These are phyloP conservation scores for Talaromyces rugulosus DNA, from an alignment of 2,329 filamentous ascomycete species.

Conservation along the genomic window DNA sequence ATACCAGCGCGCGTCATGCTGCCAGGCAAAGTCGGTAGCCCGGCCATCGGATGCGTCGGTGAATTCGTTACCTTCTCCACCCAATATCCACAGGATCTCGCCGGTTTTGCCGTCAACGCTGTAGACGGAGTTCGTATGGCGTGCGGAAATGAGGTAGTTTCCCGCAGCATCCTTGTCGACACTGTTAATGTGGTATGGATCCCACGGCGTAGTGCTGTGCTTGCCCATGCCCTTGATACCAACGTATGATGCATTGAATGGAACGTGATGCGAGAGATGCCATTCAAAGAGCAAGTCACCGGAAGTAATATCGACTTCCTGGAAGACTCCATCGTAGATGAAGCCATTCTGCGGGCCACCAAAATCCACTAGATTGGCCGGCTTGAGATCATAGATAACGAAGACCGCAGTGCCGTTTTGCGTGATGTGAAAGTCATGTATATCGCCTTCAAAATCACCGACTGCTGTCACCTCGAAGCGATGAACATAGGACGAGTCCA, in stretches of 20 bases:
- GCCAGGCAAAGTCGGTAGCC: conserved; percentile 9
- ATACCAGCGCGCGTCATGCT: conserved; percentile 16
- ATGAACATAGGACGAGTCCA: conserved; percentile 1
- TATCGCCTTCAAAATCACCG: conserved; percentile 24
- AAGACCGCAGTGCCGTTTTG: conserved; percentile 39
- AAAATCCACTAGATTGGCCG: conserved; percentile 34
- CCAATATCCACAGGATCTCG: conserved; percentile 52
- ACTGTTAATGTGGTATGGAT: conserved; percentile 56
- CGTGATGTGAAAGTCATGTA: conserved; percentile 45
- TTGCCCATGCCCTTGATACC: conserved; percentile 16
- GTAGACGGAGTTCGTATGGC: conserved; percentile 45
- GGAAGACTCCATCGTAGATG: conserved; percentile 39
- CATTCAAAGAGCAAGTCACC: conserved; percentile 43
- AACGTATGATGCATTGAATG: conserved; percentile 20
- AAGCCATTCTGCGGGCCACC: conserved; percentile 34
- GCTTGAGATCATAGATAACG: conserved; percentile 35
- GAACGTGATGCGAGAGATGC: conserved; percentile 44
- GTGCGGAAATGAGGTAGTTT: conserved; percentile 53
- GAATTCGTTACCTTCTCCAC: conserved; percentile 19
- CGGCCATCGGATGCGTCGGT: conserved; percentile 5
- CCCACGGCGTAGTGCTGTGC: conserved; percentile 35
- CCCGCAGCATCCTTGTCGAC: conserved; percentile 49
- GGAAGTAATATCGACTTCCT: conserved; percentile 44
- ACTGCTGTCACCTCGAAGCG: not conserved
- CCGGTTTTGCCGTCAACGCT: conserved; percentile 47